These are phyloP conservation scores for Albophoma yamanashiensis DNA, from an alignment of 2,329 filamentous ascomycete genomes.

Conservation along the genomic window DNA sequence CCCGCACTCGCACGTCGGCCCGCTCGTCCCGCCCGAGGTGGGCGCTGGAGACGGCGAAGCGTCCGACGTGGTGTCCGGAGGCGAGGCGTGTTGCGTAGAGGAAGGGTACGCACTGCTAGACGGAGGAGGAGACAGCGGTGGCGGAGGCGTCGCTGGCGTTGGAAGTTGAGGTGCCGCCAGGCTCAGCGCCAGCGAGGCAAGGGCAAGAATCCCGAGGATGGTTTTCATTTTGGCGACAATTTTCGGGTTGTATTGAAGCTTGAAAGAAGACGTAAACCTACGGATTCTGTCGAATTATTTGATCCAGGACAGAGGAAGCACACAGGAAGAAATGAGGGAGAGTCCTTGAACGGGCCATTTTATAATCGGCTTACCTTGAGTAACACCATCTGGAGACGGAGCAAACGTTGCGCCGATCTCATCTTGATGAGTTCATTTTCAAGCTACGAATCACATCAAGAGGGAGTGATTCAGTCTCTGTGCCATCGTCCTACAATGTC, in stretches of 20 bases:
- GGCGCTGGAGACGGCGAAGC: slow-evolving; percentile 5
- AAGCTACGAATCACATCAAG: not conserved
- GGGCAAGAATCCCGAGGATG: slow-evolving; percentile 8
- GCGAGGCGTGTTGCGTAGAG: not conserved
- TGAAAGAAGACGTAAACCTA: not conserved
- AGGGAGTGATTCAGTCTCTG: not conserved
- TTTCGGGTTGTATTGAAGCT: not conserved
- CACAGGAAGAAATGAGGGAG: not conserved
- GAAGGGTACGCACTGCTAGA: not conserved
- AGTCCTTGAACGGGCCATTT: not conserved
- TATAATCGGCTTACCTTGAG: not conserved
- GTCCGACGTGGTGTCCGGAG: slow-evolving; percentile 1
- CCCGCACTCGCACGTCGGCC: slow-evolving; percentile 27
- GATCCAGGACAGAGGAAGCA: not conserved
- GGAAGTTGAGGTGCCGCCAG: slow-evolving; percentile 4
- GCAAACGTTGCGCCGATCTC: not conserved
- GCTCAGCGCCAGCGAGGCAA: slow-evolving; percentile 10
- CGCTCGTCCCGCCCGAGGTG: slow-evolving; percentile 11
- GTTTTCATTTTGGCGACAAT: slow-evolving; percentile 13
- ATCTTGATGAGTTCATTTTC: not conserved
- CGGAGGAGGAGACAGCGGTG: slow-evolving; percentile 6
- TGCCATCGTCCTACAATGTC: not conserved
- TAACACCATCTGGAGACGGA: not conserved
- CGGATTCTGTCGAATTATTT: not conserved
- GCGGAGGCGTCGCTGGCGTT: slow-evolving; percentile 11